These are phyloP conservation scores for Trichosporon ovoides DNA, from an alignment of 1,284 basidiomycete species.

Conservation along the genomic window DNA sequence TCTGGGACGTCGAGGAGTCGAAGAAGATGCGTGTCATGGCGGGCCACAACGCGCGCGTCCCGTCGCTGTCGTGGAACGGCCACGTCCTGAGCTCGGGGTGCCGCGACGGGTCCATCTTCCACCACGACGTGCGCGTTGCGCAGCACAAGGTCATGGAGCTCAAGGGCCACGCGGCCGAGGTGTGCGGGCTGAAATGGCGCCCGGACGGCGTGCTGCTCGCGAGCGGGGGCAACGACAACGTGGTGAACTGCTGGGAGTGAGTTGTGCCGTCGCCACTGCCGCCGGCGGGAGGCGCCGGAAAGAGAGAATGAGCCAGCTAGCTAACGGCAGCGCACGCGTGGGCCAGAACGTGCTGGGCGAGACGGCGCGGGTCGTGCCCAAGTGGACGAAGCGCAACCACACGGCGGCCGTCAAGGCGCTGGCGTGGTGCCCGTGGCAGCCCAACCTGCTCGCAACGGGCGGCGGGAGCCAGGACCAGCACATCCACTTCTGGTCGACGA, in stretches of 20 bases:
- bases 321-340: conserved; percentile 55
- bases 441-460: conserved; percentile 82
- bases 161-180: conserved; percentile 80
- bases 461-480: conserved; percentile 93
- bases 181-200: conserved; percentile 62
- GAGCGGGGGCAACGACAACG: conserved; percentile 91
- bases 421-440: conserved; percentile 97
- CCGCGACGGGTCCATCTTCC: conserved; percentile 85
- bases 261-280: too few species aligned
- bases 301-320: too few species aligned
- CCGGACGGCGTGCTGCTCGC: conserved; percentile 80
- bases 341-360: conserved; percentile 45
- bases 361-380: conserved; percentile 59
- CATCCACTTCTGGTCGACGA: conserved; percentile 88
- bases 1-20: conserved; percentile 86
- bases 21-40: conserved; percentile 81
- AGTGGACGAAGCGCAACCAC: conserved; percentile 91
- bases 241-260: conserved; percentile 90
- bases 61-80: conserved; percentile 75
- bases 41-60: conserved; percentile 71
- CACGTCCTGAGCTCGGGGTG: conserved; percentile 84
- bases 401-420: conserved; percentile 94
- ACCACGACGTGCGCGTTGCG: conserved; percentile 84
- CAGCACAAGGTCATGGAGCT: conserved; percentile 85
- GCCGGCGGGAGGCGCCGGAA: too few species aligned